Evolutionary conservation across 1,139 yeast species (phyloP), one percentile per base, ranked within the genome.

Genomic region (Yamadazyma sp.): DNA sequence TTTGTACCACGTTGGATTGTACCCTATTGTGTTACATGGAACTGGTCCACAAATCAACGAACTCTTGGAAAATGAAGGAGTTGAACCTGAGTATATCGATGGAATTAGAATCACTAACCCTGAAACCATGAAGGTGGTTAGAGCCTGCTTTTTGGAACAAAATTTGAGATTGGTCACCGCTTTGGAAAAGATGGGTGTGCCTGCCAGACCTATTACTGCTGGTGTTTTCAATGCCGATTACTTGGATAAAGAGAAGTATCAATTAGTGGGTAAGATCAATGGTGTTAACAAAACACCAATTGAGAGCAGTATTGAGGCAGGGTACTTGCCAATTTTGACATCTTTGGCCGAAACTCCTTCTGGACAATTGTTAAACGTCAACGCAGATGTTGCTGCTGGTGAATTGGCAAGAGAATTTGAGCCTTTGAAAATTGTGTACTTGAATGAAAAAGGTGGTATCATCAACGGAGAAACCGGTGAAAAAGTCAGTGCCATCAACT

Each of bases 31-130:
- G 16, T 76, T 94, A 44, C 99, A 92, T 60, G 99, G 99, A 30
- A 92, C 98, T 2, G 99, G 99, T 18, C 99, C 99, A 10, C 99
- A 92, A 65, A 94, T 92, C 66, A 92, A 92, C 59, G 95, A 86
- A 53, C 78, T 89, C 51, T 75, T 92, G 46, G 98, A 92, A 64
- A 82, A 84, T 37, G 96, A 88, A 62, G 97, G 97, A 21, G 89
- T 94, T 29, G 96, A 87, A 59, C 98, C 99, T 2, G 90, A 86
- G 51, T 92, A 92, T 61, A 86, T 84, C 47, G 97, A 92, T 57
- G 99, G 99, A 13, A 92, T 94, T 53, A 81, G 99, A 57, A 88
- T 92, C 61, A 92, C 99, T 18, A 95, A 94, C 61, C 84, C 89
- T 42, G 82, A 84, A 52, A 92, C 98, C 28, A 92, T 92, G 97